phyloP scores from a whole-genome alignment of 768 basidiomycete genomes.

The Tulasnella sp. region DNA sequence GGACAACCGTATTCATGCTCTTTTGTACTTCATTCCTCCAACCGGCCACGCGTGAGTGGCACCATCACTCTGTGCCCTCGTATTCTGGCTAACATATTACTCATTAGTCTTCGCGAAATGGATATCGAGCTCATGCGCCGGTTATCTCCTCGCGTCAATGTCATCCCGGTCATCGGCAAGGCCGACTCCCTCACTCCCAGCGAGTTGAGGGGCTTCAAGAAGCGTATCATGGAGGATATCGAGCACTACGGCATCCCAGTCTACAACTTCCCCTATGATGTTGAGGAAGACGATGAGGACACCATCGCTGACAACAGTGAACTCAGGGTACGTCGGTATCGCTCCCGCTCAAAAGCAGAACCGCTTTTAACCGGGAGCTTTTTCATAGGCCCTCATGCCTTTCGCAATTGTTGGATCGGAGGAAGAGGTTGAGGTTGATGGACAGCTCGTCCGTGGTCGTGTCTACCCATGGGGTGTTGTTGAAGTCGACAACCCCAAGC shows the following conservation, averaged over 20 bases:
- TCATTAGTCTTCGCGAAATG: constrained; percentile 78
- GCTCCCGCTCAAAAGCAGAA: neutral
- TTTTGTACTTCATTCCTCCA: constrained; percentile 97
- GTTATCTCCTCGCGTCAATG: constrained; percentile 95
- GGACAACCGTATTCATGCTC: constrained; percentile 94
- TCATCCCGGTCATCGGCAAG: constrained; percentile 96
- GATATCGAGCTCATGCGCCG: constrained; percentile 99
- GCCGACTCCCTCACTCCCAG: constrained; percentile 92
- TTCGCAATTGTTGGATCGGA: constrained; percentile 98
- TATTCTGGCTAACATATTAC: constrained; percentile 18
- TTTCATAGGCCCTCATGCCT: constrained; percentile 76
- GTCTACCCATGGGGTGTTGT: constrained; percentile 99
- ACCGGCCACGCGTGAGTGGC: constrained; percentile 90
- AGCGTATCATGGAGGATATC: constrained; percentile 98
- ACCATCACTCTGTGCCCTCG: constrained; percentile 22
- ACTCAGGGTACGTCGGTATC: constrained; percentile 64
- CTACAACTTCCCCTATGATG: constrained; percentile 99
- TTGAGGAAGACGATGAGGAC: constrained; percentile 99
- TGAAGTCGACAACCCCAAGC: constrained; percentile 98
- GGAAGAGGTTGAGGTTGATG: constrained; percentile 93
- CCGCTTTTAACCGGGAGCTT: constrained; percentile 13
- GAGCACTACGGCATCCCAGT: constrained; percentile 98
- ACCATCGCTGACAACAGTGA: constrained; percentile 98
- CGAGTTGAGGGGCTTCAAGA: constrained; percentile 95
- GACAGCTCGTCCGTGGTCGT: constrained; percentile 87